These are phyloP conservation scores for Russula foetens DNA, from an alignment of 768 basidiomycete genomes.

Conservation along the genomic window DNA sequence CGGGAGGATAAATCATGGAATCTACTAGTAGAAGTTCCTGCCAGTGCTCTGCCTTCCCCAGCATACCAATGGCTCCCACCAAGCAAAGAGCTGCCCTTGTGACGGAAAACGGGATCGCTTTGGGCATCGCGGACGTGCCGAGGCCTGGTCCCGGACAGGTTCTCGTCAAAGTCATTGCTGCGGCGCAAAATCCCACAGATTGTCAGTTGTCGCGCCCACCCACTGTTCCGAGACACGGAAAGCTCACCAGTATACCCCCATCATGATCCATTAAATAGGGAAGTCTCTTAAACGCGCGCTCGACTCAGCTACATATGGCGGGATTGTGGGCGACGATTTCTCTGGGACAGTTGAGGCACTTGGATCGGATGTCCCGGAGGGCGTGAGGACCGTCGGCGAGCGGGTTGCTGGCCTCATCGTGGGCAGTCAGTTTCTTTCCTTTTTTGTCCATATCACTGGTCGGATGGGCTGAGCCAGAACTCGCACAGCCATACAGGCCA, in stretches of 20 bases:
- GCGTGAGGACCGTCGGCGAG: slow-evolving; percentile 17
- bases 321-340: slow-evolving; percentile 14
- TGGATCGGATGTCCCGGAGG: slow-evolving; percentile 11
- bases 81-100: slow-evolving; percentile 2
- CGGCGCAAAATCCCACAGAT: slow-evolving; percentile 11
- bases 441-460: background rate
- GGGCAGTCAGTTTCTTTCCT: background rate
- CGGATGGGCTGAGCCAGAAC: background rate
- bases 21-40: no score
- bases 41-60: no score
- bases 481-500: background rate
- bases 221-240: background rate
- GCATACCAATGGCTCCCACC: background rate
- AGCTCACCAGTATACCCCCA: background rate
- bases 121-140: slow-evolving; percentile 3
- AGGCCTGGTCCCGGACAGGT: slow-evolving; percentile 5
- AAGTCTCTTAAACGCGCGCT: background rate
- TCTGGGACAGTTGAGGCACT: slow-evolving; percentile 16
- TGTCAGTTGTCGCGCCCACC: slow-evolving; percentile 1
- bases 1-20: no score
- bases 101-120: background rate
- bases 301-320: background rate
- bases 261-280: background rate
- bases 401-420: slow-evolving; percentile 8
- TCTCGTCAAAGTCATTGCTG: slow-evolving; percentile 8